Base-by-base conservation (phyloP, 2,329 filamentous ascomycete genomes). In the Aspergillus udagawae region DNA sequence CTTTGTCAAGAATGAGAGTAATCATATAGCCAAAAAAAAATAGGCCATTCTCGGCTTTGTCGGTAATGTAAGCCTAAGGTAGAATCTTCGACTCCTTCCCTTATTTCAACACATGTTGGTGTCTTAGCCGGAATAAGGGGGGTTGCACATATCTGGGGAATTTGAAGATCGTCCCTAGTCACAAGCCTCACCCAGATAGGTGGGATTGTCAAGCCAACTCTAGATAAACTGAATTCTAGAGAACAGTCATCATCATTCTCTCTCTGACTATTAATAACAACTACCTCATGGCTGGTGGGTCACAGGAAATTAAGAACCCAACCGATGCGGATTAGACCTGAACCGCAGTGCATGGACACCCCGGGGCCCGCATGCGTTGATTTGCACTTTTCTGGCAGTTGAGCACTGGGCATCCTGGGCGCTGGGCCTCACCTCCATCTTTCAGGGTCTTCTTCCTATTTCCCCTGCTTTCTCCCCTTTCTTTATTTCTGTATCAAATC, bases 341-440 rank as follows among this genome's bases (percentile, higher is more conserved):
- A 25, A 27, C 12, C 8, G 21, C 9, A 27, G 20, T 27, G 23
- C 44, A 23, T 23, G 58, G 59, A 59, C 57, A 52, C 51, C 51
- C 53, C 60, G 60, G 61, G 63, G 59, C 62, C 63, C 60, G 63
- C 63, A 63, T 47, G 20, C 44, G 44, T 47, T 25, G 20, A 7
- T 20, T 45, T 17, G 32, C 32, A 38, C 32, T 21, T 45, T 45
- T 17, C 21, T 10, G 42, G 42, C 42, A 45, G 44, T 27, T 47
- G 44, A 23, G 21, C n/a, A 27, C 20, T 27, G 44, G 44, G 21
- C 44, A 47, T 29, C 21, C 41, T 29, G 41, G 41, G 41, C 54
- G 50, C 6, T 23, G 14, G 44, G 23, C 44, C 44, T 47, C 44
- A 47, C 14, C 21, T 25, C 10, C 23, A 27, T 23, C 21, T 12